These are phyloP conservation scores for Ascomycota sp. DNA, from an alignment of 2,329 filamentous ascomycete genomes.

Conservation along the genomic window DNA sequence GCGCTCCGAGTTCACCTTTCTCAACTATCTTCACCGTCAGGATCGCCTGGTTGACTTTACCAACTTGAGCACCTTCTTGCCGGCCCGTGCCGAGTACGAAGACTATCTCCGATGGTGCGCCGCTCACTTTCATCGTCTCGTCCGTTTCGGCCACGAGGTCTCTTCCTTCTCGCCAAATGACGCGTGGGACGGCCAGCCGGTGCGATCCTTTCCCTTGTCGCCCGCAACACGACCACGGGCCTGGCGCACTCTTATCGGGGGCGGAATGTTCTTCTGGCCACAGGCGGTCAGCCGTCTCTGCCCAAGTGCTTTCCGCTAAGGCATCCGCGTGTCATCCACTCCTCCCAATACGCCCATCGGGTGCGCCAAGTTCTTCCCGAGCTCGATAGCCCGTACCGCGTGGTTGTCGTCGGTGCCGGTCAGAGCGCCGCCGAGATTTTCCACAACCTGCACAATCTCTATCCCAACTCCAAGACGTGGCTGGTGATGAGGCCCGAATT, in stretches of 20 bases:
- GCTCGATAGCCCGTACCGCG: constrained; percentile 37
- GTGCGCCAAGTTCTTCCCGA: constrained; percentile 39
- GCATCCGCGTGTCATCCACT: constrained; percentile 64
- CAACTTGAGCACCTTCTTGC: constrained; percentile 76
- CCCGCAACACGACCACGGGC: constrained; percentile 39
- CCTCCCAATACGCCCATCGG: constrained; percentile 59
- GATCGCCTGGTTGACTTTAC: constrained; percentile 73
- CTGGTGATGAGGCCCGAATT: constrained; percentile 70
- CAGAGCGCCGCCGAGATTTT: constrained; percentile 94
- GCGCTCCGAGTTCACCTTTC: constrained; percentile 77
- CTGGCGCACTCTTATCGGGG: constrained; percentile 29
- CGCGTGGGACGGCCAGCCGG: constrained; percentile 14
- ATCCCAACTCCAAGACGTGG: constrained; percentile 59
- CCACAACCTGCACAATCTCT: constrained; percentile 63
- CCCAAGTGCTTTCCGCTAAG: constrained; percentile 48
- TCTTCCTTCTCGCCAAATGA: constrained; percentile 49
- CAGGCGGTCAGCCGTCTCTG: constrained; percentile 44
- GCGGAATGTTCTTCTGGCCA: constrained; percentile 43
- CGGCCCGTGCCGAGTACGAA: constrained; percentile 74
- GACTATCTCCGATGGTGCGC: constrained; percentile 93
- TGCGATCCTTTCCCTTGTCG: constrained; percentile 48
- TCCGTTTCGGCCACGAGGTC: constrained; percentile 63
- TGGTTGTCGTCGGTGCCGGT: constrained; percentile 74
- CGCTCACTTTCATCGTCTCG: constrained; percentile 49
- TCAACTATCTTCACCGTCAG: constrained; percentile 79